Base-by-base conservation (phyloP, 129 eudicot genomes). In the Lonicera japonica region DNA sequence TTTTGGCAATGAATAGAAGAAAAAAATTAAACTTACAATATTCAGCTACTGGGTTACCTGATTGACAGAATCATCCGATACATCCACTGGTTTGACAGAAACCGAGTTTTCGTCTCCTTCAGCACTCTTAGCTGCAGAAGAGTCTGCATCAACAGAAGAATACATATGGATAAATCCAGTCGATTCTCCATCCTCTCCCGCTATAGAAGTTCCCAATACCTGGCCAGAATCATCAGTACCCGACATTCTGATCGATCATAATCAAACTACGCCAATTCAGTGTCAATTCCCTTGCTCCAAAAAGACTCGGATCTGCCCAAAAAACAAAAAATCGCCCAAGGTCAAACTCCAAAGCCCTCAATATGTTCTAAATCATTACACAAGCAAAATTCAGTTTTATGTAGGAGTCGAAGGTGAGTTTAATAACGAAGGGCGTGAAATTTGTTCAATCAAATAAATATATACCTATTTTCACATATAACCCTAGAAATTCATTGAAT, bases 201-300 rank as follows among this genome's bases (percentile, higher is more conserved):
- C 64, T 61, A 70, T n/a, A 16, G 75, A 70, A 65, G 70, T 75
- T 61, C 69, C 81, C 63, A 75, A 66, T 1, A 70, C 68, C 40
- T 75, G 69, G 67, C 72, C 80, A 54, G 61, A 54, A 66, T 75
- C 82, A 70, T 73, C 41, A 67, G 76, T 70, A 25, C 68, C 95
- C 54, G 86, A 79, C 95, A 86, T 86, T 56, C 60, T 71, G 25
- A 52, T 69, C 67, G 60, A 54, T 76, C 79, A 77, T 65, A 61
- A 65, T 25, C 79, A 48, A 59, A 59, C 46, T 60, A n/a, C 62
- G 45, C 54, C 61, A 57, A 17, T 64, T 64, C 67, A 22, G 34
- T 39, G 40, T 12, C 10, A 16, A 39, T 21, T 12, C 11, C 48
- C 71, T 14, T 8, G 6, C 3, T 47, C 36, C 34, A 40, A 59